Evolutionary conservation across 108 stramenopile species (phyloP).

Genomic region (Thalassiosira profunda): DNA sequence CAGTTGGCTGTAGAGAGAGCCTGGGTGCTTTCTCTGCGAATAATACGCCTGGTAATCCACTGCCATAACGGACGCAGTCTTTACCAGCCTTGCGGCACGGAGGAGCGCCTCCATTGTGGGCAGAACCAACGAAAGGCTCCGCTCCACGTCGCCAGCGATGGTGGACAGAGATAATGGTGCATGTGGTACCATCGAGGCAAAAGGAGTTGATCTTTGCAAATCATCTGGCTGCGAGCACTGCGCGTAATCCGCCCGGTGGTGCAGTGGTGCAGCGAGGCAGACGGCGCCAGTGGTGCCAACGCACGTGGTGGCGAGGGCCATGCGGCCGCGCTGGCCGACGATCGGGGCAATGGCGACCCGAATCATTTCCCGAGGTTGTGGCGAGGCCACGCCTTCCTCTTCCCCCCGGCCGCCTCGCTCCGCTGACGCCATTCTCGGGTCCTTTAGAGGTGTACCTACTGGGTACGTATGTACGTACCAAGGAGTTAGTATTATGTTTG

Average conservation of each 20-base stretch:
- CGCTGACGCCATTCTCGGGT: too few relatives aligned
- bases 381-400: too few relatives aligned
- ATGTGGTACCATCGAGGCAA: neutral
- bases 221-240: neutral
- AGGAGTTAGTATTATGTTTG: too few relatives aligned
- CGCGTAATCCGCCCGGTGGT: neutral
- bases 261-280: neutral
- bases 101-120: slow-evolving; percentile 71
- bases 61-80: slow-evolving; percentile 60
- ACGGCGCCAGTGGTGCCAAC: neutral
- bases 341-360: neutral
- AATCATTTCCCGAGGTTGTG: too few relatives aligned
- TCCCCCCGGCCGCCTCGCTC: neutral
- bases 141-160: neutral
- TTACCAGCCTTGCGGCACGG: slow-evolving; percentile 58
- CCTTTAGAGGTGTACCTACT: too few relatives aligned
- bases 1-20: slow-evolving; percentile 1
- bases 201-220: too few relatives aligned
- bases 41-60: slow-evolving; percentile 64
- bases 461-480: too few relatives aligned
- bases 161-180: neutral
- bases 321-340: neutral
- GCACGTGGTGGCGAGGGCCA: neutral
- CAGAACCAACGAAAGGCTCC: slow-evolving; percentile 28
- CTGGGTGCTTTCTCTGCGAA: slow-evolving; percentile 15